phyloP scores from a whole-genome alignment of 345 rosid species.

The Populus pruinosa region DNA sequence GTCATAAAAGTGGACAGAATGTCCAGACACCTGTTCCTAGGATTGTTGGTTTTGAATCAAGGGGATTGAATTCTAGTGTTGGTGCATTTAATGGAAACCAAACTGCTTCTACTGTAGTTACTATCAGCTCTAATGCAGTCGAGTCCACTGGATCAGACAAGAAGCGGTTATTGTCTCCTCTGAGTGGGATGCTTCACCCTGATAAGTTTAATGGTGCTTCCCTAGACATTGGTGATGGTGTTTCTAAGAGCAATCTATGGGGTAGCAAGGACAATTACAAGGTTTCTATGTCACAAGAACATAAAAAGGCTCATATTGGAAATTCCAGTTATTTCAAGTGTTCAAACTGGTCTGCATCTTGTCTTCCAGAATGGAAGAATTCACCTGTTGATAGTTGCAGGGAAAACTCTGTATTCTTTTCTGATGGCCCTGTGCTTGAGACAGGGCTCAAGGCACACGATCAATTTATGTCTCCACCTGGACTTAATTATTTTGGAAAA shows the following conservation, averaged over 20 bases:
- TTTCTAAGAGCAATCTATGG: not conserved
- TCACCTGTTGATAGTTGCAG: slow-evolving; percentile 9
- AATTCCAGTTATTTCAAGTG: slow-evolving; percentile 2
- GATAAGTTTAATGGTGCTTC: slow-evolving; percentile 15
- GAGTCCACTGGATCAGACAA: slow-evolving; percentile 16
- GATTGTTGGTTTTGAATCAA: slow-evolving; percentile 21
- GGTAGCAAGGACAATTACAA: not conserved
- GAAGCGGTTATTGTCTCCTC: slow-evolving; percentile 23
- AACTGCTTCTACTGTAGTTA: slow-evolving; percentile 2
- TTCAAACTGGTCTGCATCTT: slow-evolving; percentile 17
- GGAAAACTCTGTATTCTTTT: slow-evolving; percentile 22
- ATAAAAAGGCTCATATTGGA: slow-evolving; percentile 25
- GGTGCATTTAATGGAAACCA: slow-evolving; percentile 9
- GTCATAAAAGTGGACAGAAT: slow-evolving; percentile 13
- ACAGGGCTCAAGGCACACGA: slow-evolving; percentile 18
- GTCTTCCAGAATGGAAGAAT: slow-evolving; percentile 22
- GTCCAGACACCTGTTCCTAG: slow-evolving; percentile 19
- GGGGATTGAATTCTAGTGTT: slow-evolving; percentile 11
- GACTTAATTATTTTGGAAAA: slow-evolving; percentile 31
- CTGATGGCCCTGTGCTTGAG: slow-evolving; percentile 73
- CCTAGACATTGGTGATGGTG: slow-evolving; percentile 9
- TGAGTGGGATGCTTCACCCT: slow-evolving; percentile 16
- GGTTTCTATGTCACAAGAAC: slow-evolving; percentile 12
- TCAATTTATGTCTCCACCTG: slow-evolving; percentile 28
- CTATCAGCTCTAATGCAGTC: not conserved